Percentiles rank a stretch among this genome's conserved stretches.
These are phyloP conservation scores for Croton setiger DNA, from an alignment of 441 rosid species.

Conservation along the genomic window DNA sequence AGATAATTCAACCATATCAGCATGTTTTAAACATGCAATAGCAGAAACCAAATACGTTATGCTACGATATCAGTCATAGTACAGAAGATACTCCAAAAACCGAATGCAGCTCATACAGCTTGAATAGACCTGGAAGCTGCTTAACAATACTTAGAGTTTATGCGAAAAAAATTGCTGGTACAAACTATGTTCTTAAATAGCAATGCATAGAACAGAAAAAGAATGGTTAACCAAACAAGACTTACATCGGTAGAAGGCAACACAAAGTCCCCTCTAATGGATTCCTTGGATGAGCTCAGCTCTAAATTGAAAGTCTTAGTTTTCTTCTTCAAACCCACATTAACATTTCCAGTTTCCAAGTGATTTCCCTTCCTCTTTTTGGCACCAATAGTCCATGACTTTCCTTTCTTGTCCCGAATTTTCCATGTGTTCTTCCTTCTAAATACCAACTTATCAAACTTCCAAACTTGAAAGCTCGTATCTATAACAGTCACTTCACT, in stretches of 20 bases:
- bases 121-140: neutral
- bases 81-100: neutral
- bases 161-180: neutral
- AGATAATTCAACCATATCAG: neutral
- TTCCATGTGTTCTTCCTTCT: slow-evolving; percentile 77
- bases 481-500: slow-evolving; percentile 94
- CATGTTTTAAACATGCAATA: slow-evolving; percentile 19
- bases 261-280: slow-evolving; percentile 11
- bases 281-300: slow-evolving; percentile 18
- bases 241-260: slow-evolving; percentile 33
- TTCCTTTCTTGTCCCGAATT: slow-evolving; percentile 74
- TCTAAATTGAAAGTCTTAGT: slow-evolving; percentile 35
- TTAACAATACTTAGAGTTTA: neutral
- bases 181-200: neutral
- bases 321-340: slow-evolving; percentile 42
- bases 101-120: neutral
- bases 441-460: slow-evolving; percentile 68
- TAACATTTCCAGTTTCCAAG: slow-evolving; percentile 16
- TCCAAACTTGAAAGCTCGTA: slow-evolving; percentile 76
- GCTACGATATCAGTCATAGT: neutral
- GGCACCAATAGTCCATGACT: slow-evolving; percentile 36
- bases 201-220: neutral
- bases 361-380: slow-evolving; percentile 61
- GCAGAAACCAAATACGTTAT: neutral
- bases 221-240: neutral